Conservation (phyloP, 805 yeast genomes). For the Saccharomycopsis guyanensis region DNA sequence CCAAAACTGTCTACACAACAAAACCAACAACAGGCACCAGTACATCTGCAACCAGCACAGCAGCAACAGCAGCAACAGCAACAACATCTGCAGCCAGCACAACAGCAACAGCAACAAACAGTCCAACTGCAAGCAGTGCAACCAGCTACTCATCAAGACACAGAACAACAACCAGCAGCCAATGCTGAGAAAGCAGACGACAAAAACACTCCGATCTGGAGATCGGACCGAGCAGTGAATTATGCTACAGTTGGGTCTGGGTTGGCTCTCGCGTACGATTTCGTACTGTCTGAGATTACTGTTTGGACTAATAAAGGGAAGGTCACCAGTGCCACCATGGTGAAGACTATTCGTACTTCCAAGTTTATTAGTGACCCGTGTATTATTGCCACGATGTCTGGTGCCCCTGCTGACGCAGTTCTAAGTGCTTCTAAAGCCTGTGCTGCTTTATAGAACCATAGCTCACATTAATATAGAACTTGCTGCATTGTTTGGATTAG, state of each 20-base stretch:
- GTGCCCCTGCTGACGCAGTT: slow-evolving; percentile 1
- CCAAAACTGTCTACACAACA: too few relatives aligned
- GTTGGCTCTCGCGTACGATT: slow-evolving; percentile 4
- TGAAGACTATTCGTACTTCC: slow-evolving; percentile 9
- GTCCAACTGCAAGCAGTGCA: background rate
- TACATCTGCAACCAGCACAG: background rate
- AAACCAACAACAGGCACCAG: background rate
- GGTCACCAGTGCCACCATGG: background rate
- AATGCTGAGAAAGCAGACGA: too few relatives aligned
- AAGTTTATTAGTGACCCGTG: slow-evolving; percentile 12
- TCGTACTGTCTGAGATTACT: background rate
- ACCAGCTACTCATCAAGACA: too few relatives aligned
- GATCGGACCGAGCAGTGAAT: slow-evolving; percentile 3
- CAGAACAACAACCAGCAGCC: too few relatives aligned
- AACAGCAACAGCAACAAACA: background rate
- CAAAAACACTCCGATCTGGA: background rate
- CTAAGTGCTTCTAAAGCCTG: slow-evolving; percentile 11
- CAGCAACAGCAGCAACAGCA: background rate
- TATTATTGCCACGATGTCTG: slow-evolving; percentile 8
- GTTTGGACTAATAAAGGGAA: background rate
- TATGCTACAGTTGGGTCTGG: slow-evolving; percentile 9
- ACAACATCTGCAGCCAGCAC: background rate
- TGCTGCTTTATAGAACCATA: slow-evolving; percentile 5
- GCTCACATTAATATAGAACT: too few relatives aligned
- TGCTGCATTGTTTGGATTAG: too few relatives aligned